Conservation (phyloP, 768 basidiomycete species). For the Suillus occidentalis region DNA sequence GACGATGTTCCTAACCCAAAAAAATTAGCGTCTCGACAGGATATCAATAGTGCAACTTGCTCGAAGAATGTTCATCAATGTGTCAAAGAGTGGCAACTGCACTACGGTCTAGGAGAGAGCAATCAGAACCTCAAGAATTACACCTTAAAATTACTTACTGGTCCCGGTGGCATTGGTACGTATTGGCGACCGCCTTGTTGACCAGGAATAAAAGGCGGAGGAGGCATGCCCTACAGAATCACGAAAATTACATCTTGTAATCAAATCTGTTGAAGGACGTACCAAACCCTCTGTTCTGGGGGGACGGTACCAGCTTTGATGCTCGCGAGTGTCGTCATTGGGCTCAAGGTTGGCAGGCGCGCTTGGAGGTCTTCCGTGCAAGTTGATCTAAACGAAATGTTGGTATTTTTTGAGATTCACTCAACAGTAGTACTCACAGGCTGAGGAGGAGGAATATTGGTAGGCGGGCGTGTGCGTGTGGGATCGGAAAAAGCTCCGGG, state of each 20-base stretch:
- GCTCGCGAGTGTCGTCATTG: constrained; percentile 16
- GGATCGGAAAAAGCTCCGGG: constrained; percentile 12
- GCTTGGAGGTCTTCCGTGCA: constrained; percentile 17
- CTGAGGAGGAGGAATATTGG: constrained; percentile 22
- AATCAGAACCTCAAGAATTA: constrained; percentile 4
- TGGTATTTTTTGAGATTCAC: background rate
- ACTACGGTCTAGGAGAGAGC: constrained; percentile 49
- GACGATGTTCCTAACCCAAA: constrained; percentile 63
- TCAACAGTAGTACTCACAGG: constrained; percentile 16
- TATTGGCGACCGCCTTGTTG: constrained; percentile 30
- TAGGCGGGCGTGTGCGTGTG: too few species aligned
- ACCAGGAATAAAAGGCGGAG: constrained; percentile 28
- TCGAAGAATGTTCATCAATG: constrained; percentile 66
- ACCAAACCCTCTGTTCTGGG: constrained; percentile 16
- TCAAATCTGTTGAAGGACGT: constrained; percentile 4
- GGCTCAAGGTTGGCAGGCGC: constrained; percentile 24
- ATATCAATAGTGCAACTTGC: constrained; percentile 37
- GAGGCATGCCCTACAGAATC: constrained; percentile 23
- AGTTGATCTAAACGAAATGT: background rate
- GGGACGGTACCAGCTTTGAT: constrained; percentile 26
- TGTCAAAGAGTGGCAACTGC: constrained; percentile 66
- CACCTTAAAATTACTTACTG: constrained; percentile 41
- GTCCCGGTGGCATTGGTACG: constrained; percentile 50
- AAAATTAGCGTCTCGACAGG: constrained; percentile 7
- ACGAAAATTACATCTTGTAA: background rate